Conservation (phyloP, 148 eudicot species). For the Rhododendron henanense region DNA sequence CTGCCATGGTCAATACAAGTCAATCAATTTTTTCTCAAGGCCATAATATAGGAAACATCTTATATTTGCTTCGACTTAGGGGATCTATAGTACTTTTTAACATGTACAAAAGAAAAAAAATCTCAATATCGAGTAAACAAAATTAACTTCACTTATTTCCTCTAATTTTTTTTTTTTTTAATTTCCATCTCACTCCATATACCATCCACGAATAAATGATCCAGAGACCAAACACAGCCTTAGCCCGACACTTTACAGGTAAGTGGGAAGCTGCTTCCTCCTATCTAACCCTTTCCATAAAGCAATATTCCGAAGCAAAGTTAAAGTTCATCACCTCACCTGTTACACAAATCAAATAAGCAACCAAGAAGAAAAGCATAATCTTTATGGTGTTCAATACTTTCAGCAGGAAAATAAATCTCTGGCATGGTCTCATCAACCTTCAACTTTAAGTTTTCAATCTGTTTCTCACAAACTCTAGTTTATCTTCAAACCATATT, state of each 20-base stretch:
- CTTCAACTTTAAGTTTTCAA: neutral
- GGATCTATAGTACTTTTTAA: neutral
- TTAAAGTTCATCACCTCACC: neutral
- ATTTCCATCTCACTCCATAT: neutral
- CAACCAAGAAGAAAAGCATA: constrained; percentile 11
- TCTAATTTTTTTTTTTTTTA: neutral
- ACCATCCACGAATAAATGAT: neutral
- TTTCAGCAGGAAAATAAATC: neutral
- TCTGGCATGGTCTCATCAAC: neutral
- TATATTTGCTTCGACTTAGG: neutral
- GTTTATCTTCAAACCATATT: neutral
- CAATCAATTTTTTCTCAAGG: neutral
- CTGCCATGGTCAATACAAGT: neutral
- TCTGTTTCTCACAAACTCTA: neutral
- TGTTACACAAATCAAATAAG: neutral
- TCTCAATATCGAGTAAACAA: neutral
- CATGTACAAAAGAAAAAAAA: neutral
- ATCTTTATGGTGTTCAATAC: neutral
- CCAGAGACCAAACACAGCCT: neutral
- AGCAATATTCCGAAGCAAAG: neutral
- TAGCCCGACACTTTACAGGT: neutral
- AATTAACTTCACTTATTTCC: neutral
- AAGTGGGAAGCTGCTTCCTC: neutral
- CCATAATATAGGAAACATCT: neutral
- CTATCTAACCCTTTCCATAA: neutral